phyloP scores from a whole-genome alignment of 2,329 filamentous ascomycete genomes.

The Ophiognomonia clavigignenti-juglandacearum region DNA sequence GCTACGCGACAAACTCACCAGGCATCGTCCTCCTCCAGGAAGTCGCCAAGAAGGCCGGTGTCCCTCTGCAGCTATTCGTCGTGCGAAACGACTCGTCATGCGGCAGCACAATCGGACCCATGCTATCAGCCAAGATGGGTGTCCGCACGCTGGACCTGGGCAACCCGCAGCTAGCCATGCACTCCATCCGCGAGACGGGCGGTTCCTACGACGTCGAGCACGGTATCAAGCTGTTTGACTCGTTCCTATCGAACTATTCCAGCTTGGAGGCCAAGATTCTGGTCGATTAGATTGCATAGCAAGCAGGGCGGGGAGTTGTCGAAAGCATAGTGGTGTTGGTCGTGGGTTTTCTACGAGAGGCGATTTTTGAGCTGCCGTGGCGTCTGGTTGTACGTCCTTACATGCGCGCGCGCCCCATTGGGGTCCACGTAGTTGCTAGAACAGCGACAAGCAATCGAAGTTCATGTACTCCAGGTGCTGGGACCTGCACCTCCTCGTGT shows the following conservation, averaged over 20 bases:
- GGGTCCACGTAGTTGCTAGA: too few species aligned
- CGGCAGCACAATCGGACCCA: conserved; percentile 96
- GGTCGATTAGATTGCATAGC: conserved; percentile 57
- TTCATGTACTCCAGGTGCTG: too few species aligned
- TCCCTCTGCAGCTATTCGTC: conserved; percentile 92
- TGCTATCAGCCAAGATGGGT: conserved; percentile 82
- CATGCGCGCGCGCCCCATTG: too few species aligned
- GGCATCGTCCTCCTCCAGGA: conserved; percentile 92
- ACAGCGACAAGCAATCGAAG: too few species aligned
- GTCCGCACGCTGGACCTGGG: conserved; percentile 87
- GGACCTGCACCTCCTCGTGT: too few species aligned
- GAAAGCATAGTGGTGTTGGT: background rate
- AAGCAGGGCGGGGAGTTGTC: background rate
- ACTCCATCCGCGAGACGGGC: conserved; percentile 90
- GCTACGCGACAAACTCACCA: conserved; percentile 94
- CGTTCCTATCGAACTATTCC: conserved; percentile 84
- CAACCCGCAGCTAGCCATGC: conserved; percentile 94
- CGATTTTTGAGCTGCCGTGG: too few species aligned
- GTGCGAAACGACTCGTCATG: conserved; percentile 93
- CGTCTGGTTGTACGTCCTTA: too few species aligned
- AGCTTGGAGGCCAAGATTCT: conserved; percentile 76
- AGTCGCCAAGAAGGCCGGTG: conserved; percentile 66
- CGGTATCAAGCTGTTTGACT: conserved; percentile 78
- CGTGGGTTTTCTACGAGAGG: background rate
- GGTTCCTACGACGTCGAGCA: conserved; percentile 84